These are phyloP conservation scores for Isabelozyma heimii DNA, from an alignment of 805 yeast genomes.

Conservation along the genomic window DNA sequence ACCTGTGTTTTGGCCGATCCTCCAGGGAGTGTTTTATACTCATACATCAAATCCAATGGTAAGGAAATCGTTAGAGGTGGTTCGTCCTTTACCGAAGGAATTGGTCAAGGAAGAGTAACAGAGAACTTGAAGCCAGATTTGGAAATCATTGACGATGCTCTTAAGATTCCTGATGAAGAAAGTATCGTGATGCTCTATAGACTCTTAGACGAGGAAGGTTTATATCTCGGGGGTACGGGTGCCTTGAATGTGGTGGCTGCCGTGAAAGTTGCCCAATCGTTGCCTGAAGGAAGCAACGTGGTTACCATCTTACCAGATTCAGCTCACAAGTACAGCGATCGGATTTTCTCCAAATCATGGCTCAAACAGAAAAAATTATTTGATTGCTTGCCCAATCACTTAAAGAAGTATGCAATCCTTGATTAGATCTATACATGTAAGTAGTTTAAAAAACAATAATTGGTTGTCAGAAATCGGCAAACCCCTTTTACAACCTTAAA, in stretches of 20 bases:
- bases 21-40: conserved; percentile 84
- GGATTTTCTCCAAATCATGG: conserved; percentile 79
- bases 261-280: conserved; percentile 62
- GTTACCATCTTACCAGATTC: conserved; percentile 90
- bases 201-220: conserved; percentile 84
- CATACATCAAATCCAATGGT: conserved; percentile 72
- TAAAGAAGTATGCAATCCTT: conserved; percentile 60
- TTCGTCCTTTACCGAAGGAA: conserved; percentile 90
- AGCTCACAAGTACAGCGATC: conserved; percentile 83
- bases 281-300: conserved; percentile 78
- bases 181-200: conserved; percentile 82
- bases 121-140: conserved; percentile 74
- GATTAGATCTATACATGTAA: conserved; percentile 16
- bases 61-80: conserved; percentile 70
- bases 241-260: conserved; percentile 93
- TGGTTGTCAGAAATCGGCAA: not conserved
- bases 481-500: too few species aligned
- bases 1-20: conserved; percentile 84
- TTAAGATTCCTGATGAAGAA: conserved; percentile 73
- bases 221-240: conserved; percentile 87
- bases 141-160: conserved; percentile 74
- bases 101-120: conserved; percentile 93
- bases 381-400: conserved; percentile 64
- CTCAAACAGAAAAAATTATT: conserved; percentile 65
- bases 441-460: not conserved